phyloP scores from a whole-genome alignment of 1,284 basidiomycete genomes.

The Schizopora paradoxa region DNA sequence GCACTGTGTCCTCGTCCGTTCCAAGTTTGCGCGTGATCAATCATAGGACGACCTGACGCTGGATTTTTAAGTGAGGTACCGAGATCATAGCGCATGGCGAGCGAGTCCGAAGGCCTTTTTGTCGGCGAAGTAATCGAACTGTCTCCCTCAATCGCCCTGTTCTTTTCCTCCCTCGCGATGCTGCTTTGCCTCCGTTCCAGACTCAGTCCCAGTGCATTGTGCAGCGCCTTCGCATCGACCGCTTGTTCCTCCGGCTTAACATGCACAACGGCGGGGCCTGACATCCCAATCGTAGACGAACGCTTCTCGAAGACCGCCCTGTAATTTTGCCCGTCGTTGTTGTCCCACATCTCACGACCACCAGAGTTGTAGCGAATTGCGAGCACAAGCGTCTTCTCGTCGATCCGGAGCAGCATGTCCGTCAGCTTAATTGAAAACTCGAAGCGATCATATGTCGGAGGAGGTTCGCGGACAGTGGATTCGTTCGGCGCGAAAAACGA shows the following conservation, averaged over 20 bases:
- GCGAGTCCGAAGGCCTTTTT: conserved; percentile 30
- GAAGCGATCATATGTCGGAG: conserved; percentile 38
- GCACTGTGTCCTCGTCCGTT: conserved; percentile 4
- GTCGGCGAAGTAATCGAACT: conserved; percentile 19
- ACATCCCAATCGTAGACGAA: background rate
- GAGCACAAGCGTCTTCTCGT: conserved; percentile 81
- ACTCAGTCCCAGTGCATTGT: background rate
- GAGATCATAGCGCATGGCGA: conserved; percentile 54
- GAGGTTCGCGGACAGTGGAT: background rate
- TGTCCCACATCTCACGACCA: conserved; percentile 86
- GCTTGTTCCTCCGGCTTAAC: background rate
- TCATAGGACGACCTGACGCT: conserved; percentile 25
- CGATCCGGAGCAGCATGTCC: conserved; percentile 64
- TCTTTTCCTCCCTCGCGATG: background rate
- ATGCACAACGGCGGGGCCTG: conserved; percentile 10
- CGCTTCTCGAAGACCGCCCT: conserved; percentile 48
- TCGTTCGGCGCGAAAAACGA: conserved; percentile 3
- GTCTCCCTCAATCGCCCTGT: conserved; percentile 3
- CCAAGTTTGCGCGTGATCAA: conserved; percentile 12
- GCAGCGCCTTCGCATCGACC: background rate
- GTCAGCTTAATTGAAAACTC: conserved; percentile 60
- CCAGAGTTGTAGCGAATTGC: conserved; percentile 75
- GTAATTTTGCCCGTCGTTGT: conserved; percentile 81
- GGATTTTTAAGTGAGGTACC: conserved; percentile 42
- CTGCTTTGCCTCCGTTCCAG: background rate